Evolutionary conservation across 192 early-diverging fungal species (phyloP).

Genomic region (Backusella tuberculispora): DNA sequence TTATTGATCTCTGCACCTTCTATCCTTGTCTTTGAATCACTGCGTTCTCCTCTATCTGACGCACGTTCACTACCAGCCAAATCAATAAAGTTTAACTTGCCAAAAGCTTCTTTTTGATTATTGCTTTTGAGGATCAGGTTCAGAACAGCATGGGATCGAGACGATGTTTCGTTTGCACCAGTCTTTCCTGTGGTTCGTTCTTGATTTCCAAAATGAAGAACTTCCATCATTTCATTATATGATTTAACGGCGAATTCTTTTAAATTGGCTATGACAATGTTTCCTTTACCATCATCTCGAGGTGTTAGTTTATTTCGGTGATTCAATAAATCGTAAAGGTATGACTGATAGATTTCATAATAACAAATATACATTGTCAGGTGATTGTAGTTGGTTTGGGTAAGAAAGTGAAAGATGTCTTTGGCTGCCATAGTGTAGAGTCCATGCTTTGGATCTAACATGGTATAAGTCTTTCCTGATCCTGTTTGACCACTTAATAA

Average conservation of each 20-base stretch:
- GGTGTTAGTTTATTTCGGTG: constrained; percentile 87
- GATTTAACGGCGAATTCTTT: constrained; percentile 82
- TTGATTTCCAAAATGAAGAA: constrained; percentile 90
- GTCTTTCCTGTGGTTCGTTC: constrained; percentile 92
- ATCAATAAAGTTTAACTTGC: constrained; percentile 96
- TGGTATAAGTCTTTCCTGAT: constrained; percentile 93
- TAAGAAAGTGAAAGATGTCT: constrained; percentile 85
- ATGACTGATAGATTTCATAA: constrained; percentile 97
- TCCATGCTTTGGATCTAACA: constrained; percentile 89
- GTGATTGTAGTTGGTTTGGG: constrained; percentile 68
- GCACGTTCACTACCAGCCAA: constrained; percentile 98
- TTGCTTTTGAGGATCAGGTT: constrained; percentile 84
- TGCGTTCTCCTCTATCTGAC: constrained; percentile 89
- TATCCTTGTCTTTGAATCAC: constrained; percentile 72
- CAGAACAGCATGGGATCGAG: constrained; percentile 95
- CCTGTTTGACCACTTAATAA: constrained; percentile 75
- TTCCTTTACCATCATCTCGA: constrained; percentile 93
- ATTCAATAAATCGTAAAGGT: constrained; percentile 93
- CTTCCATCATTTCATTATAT: constrained; percentile 82
- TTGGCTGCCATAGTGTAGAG: constrained; percentile 90
- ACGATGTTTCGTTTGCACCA: constrained; percentile 92
- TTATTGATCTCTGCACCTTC: constrained; percentile 99
- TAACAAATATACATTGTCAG: constrained; percentile 85
- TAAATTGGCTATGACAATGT: constrained; percentile 87
- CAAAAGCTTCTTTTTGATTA: constrained; percentile 56